Conservation (phyloP, 2,329 filamentous ascomycete species). For the Penicillium sp. region DNA sequence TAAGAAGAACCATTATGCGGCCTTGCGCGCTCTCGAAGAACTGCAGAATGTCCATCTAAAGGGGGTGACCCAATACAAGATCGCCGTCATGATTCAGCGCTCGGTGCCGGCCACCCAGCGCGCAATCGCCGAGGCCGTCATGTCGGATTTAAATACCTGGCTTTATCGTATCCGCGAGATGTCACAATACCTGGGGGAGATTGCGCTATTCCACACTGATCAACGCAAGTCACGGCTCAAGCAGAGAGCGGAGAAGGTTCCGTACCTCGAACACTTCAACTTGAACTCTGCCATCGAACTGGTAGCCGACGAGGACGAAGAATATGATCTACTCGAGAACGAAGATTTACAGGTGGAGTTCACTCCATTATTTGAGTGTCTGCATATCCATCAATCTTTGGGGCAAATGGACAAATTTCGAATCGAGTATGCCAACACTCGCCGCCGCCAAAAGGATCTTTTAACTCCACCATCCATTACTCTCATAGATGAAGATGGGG, state of each 20-base stretch:
- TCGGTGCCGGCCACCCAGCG: slow-evolving; percentile 92
- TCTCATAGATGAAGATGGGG: slow-evolving; percentile 78
- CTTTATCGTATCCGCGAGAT: slow-evolving; percentile 92
- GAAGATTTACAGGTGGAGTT: slow-evolving; percentile 95
- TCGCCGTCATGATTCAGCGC: slow-evolving; percentile 93
- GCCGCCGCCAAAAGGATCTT: slow-evolving; percentile 87
- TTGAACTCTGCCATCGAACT: slow-evolving; percentile 95
- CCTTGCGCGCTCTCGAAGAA: slow-evolving; percentile 89
- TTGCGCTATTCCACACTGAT: slow-evolving; percentile 95
- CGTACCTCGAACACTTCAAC: slow-evolving; percentile 79
- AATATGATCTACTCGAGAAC: slow-evolving; percentile 93
- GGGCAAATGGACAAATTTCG: slow-evolving; percentile 91
- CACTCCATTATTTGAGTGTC: slow-evolving; percentile 86
- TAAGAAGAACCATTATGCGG: slow-evolving; percentile 94
- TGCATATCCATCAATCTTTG: slow-evolving; percentile 94
- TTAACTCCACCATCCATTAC: slow-evolving; percentile 75
- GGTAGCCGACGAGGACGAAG: slow-evolving; percentile 90
- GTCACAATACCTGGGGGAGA: slow-evolving; percentile 92
- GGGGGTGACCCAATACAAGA: slow-evolving; percentile 90
- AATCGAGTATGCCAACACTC: slow-evolving; percentile 85
- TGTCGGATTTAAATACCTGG: slow-evolving; percentile 97
- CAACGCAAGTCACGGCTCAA: slow-evolving; percentile 80
- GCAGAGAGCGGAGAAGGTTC: slow-evolving; percentile 73
- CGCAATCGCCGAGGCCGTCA: slow-evolving; percentile 92
- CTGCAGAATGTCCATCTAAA: slow-evolving; percentile 94